Conservation (phyloP, 225 moss, liverwort and hornwort species). For the Physcomitrium patens region DNA sequence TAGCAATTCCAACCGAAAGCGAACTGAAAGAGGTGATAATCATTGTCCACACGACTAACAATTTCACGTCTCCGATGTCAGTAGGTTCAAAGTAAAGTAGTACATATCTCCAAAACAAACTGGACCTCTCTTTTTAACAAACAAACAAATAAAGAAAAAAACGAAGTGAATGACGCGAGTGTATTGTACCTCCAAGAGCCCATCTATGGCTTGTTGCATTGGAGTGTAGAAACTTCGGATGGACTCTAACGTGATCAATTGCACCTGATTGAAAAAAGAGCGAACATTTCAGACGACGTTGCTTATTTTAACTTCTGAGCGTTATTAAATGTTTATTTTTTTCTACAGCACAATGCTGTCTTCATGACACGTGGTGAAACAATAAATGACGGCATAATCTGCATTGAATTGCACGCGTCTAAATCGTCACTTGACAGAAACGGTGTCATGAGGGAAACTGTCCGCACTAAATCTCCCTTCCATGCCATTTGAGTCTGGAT, state of each 20-base stretch:
- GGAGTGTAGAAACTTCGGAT: conserved; percentile 83
- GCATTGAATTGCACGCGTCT: not conserved
- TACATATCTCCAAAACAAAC: not conserved
- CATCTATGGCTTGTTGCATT: conserved; percentile 87
- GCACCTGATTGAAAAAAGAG: conserved; percentile 42
- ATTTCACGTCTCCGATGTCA: too few relatives aligned
- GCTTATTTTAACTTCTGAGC: not conserved
- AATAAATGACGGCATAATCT: not conserved
- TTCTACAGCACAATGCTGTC: not conserved
- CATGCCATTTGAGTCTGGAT: not conserved
- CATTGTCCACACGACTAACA: not conserved
- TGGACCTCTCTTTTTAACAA: not conserved
- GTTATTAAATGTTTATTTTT: not conserved
- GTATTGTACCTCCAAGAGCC: conserved; percentile 68
- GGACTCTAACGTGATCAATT: conserved; percentile 82
- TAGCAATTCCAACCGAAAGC: not conserved
- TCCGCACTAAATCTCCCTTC: not conserved
- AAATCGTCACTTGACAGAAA: not conserved
- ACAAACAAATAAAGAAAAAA: not conserved
- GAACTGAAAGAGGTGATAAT: too few relatives aligned
- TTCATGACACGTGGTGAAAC: too few relatives aligned
- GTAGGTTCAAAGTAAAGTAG: not conserved
- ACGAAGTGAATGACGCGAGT: not conserved
- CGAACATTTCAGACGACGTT: conserved; percentile 2
- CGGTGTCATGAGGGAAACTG: not conserved